Evolutionary conservation across 2,329 filamentous ascomycete genomes (phyloP).

Genomic region (Metarhizium album): DNA sequence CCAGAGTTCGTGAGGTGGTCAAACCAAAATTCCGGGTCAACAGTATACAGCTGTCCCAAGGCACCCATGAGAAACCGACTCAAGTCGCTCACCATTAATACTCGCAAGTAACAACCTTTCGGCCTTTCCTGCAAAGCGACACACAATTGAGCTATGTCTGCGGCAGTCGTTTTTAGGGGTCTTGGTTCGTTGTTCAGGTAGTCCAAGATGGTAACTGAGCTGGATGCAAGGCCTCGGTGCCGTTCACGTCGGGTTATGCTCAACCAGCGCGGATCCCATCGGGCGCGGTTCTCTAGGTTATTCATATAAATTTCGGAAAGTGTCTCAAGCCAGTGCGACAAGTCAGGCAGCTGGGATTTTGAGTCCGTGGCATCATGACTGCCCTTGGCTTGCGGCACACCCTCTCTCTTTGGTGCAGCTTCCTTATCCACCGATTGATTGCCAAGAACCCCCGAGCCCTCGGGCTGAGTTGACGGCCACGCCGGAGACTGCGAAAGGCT

Average conservation of each 20-base stretch:
- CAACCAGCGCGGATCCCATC: conserved; percentile 17
- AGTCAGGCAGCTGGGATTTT: conserved; percentile 9
- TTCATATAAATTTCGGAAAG: conserved; percentile 21
- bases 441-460: too few relatives aligned
- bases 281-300: conserved; percentile 15
- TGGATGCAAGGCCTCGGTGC: conserved; percentile 12
- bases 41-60: conserved; percentile 15
- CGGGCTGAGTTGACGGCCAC: neutral
- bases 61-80: conserved; percentile 20
- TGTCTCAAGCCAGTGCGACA: conserved; percentile 19
- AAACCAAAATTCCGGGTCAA: conserved; percentile 20
- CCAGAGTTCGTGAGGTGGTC: conserved; percentile 18
- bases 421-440: neutral
- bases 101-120: conserved; percentile 9
- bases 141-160: conserved; percentile 10
- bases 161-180: conserved; percentile 1
- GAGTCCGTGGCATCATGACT: too few relatives aligned
- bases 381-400: too few relatives aligned
- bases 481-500: neutral
- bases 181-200: conserved; percentile 10
- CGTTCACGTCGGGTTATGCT: conserved; percentile 15
- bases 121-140: conserved; percentile 9
- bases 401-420: too few relatives aligned
- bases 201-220: conserved; percentile 13
- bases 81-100: conserved; percentile 17